Evolutionary conservation across 768 basidiomycete genomes (phyloP), one percentile per base, ranked within the genome.

Genomic region (Porpolomopsis calyptriformis): DNA sequence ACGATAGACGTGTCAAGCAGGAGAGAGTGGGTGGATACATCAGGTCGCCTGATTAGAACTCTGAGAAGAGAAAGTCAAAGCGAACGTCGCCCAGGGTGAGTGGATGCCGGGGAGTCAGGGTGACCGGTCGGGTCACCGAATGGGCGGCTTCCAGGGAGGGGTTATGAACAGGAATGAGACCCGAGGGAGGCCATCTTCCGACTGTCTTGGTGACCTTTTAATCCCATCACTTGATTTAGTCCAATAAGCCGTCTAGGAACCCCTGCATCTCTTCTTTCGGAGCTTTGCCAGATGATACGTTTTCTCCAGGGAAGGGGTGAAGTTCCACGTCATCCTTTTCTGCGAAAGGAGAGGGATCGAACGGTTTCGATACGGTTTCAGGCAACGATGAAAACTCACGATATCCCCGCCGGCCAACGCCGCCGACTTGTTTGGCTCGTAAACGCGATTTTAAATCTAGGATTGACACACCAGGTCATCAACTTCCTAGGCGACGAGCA

Each of bases 201-300:
- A 31, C 29, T 7, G 29, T 14, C 29, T 31, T 31, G 29, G 14
- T 31, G 29, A 31, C 29, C 29, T 14, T 14, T 7, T 7, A 31
- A 31, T 7, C 29, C 7, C 29, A 31, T 31, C 29, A 31, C 29
- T 14, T 7, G 29, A 7, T 12, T 42, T 27, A 45, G 22, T 34
- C 59, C 7, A 85, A 55, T 3, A 85, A 57, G 29, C 83, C 81
- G 49, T 85, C 83, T 23, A 85, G 61, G 54, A 82, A 86, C 35
- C 77, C 80, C 59, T 85, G 73, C 79, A 86, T 78, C 43, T 77
- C 70, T 29, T 62, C 64, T 52, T 74, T 77, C n/a, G 71, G 64
- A 40, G 58, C 70, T 65, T 65, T 67, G 60, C 24, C 62, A 60
- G 0, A 61, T 53, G 3, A 35, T 4, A 44, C 11, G 16, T 27